Conservation (phyloP, 2,329 filamentous ascomycete species). For the Sclerotinia trifoliorum region DNA sequence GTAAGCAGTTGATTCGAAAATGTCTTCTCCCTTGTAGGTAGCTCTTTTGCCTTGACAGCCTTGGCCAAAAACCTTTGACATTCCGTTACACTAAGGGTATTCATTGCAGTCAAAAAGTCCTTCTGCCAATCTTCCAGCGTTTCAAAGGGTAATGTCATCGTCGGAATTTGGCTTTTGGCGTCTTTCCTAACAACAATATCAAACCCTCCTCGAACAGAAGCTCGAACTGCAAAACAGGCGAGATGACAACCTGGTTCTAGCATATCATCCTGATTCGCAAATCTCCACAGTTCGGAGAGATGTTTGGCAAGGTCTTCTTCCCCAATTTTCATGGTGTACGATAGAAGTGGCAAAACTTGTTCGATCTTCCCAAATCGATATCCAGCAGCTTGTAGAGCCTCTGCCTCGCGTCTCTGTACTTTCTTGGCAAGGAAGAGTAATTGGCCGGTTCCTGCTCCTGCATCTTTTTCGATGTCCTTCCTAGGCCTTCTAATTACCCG, state of each 20-base stretch:
- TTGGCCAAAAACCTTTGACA: slow-evolving; percentile 43
- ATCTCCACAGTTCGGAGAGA: slow-evolving; percentile 63
- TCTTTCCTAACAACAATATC: slow-evolving; percentile 41
- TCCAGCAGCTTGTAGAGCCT: slow-evolving; percentile 66
- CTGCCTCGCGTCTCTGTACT: slow-evolving; percentile 57
- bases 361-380: slow-evolving; percentile 73
- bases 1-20: slow-evolving; percentile 49
- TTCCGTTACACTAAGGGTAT: slow-evolving; percentile 47
- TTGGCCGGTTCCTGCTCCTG: slow-evolving; percentile 44
- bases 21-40: slow-evolving; percentile 43
- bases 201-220: slow-evolving; percentile 46
- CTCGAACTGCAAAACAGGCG: slow-evolving; percentile 57
- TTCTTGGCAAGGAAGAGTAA: slow-evolving; percentile 76
- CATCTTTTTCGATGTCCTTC: slow-evolving; percentile 17
- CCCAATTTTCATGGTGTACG: slow-evolving; percentile 72
- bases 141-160: slow-evolving; percentile 53
- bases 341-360: slow-evolving; percentile 67
- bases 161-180: slow-evolving; percentile 60
- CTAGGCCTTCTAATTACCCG: slow-evolving; percentile 11
- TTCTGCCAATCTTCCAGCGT: slow-evolving; percentile 55
- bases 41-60: slow-evolving; percentile 39
- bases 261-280: slow-evolving; percentile 49
- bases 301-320: slow-evolving; percentile 58
- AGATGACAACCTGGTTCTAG: slow-evolving; percentile 55
- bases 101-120: slow-evolving; percentile 49